Evolutionary conservation across 129 eudicot genomes (phyloP).

Genomic region (Flaveria ramosissima): DNA sequence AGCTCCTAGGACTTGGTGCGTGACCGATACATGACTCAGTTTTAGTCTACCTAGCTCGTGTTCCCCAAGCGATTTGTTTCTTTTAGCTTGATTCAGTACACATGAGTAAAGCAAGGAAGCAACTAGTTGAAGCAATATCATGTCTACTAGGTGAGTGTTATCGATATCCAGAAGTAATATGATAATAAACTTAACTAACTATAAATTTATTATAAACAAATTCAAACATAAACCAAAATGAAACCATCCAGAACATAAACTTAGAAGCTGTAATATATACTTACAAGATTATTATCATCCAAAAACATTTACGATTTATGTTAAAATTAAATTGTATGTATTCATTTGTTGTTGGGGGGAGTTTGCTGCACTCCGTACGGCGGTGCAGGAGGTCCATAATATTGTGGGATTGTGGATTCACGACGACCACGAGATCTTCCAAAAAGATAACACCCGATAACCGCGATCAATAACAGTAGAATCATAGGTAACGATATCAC

Average conservation of each 20-base stretch:
- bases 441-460: slow-evolving; percentile 32
- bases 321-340: neutral
- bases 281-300: neutral
- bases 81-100: no score
- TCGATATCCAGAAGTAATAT: no score
- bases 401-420: slow-evolving; percentile 31
- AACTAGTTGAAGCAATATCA: no score
- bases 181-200: no score
- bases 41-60: no score
- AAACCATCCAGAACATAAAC: slow-evolving; percentile 1
- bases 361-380: slow-evolving; percentile 38
- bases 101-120: no score
- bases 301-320: neutral
- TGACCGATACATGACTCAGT: no score
- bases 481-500: slow-evolving; percentile 40
- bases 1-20: no score
- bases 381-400: slow-evolving; percentile 44
- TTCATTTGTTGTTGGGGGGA: slow-evolving; percentile 18
- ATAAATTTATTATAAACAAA: no score
- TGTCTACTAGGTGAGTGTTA: no score
- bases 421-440: slow-evolving; percentile 34
- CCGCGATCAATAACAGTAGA: slow-evolving; percentile 28
- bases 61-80: no score
- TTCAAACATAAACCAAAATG: no score
- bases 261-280: neutral